Percentiles rank a stretch among this genome's conserved stretches.
These are phyloP conservation scores for Candida alai DNA, from an alignment of 805 yeast species.

Conservation along the genomic window DNA sequence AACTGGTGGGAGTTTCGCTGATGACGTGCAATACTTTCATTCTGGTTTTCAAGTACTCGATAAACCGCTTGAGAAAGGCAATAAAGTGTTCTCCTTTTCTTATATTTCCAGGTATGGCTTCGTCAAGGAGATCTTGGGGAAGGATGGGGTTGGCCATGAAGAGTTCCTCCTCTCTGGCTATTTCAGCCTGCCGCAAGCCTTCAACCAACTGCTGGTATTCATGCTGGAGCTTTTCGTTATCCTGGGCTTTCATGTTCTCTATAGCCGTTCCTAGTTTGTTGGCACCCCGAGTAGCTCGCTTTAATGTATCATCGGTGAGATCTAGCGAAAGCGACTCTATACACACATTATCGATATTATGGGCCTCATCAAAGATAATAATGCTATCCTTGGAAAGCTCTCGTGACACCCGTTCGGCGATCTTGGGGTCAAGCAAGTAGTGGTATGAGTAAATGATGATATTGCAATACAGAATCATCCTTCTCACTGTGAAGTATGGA, in stretches of 20 bases:
- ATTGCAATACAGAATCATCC: constrained; percentile 95
- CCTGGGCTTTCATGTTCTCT: constrained; percentile 79
- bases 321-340: constrained; percentile 92
- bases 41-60: constrained; percentile 91
- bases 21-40: constrained; percentile 97
- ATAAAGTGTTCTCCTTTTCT: constrained; percentile 96
- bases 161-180: constrained; percentile 54
- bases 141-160: constrained; percentile 86
- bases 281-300: constrained; percentile 86
- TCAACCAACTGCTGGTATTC: constrained; percentile 90
- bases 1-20: constrained; percentile 95
- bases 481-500: constrained; percentile 95
- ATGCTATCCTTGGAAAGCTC: constrained; percentile 91
- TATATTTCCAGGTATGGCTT: constrained; percentile 96
- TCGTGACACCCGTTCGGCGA: constrained; percentile 89
- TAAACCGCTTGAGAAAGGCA: constrained; percentile 85
- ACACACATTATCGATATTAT: constrained; percentile 97
- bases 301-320: constrained; percentile 82
- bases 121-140: constrained; percentile 79
- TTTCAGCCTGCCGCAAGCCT: constrained; percentile 81
- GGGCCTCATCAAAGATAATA: constrained; percentile 97
- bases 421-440: constrained; percentile 92
- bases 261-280: constrained; percentile 71
- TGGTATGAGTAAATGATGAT: constrained; percentile 95
- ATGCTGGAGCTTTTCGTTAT: constrained; percentile 76